Evolutionary conservation across 163 green algal genomes (phyloP), one percentile per base, ranked within the genome.

Genomic region (Chlamydomonas reinhardtii): DNA sequence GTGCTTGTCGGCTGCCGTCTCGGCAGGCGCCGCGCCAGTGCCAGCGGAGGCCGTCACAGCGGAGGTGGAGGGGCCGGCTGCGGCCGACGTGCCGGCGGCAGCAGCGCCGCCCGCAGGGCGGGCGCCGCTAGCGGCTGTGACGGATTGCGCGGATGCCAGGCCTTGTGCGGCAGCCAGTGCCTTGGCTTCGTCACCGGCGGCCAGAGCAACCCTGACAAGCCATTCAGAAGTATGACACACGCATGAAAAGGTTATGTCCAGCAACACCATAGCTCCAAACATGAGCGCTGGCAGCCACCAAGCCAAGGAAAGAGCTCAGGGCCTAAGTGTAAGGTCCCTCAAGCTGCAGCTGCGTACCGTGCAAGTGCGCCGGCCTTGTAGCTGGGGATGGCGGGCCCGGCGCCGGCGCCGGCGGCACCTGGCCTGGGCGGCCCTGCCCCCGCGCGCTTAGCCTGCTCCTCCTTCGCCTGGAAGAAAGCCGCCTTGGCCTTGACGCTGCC

Each of bases 1-100:
- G 64, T 88, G 88, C 85, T 95, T 95, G 76, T 92, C 92, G 34
- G 82, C 85, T 0, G 84, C 76, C 17, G 89, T 89, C 19, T 78
- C 84, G 14, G 62, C 52, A 2, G 83, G 39, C 5, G 69, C 54
- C 2, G 35, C 66, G 27, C 16, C 8, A 16, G 54, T 35, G 69
- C 19, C 35, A 0, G 39, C 39, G 8, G 37, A 39, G 31, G 34
- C 74, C 0, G 59, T n/a, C 2, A 35, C 75, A 16, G 24, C 15
- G 29, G 39, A 19, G 22, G 15, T 24, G 43, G 65, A 69, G 74
- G 76, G 64, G 39, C 25, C 66, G n/a, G 48, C 82, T 25, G 75
- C 62, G 25, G 74, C 75, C 14, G 48, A 68, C 9, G 11, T 14
- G 54, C 27, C 35, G 27, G 16, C 16, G 27, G 31, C 19, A 31